Conservation (phyloP, 176 grass and related monocot species). For the Oryza longistaminata region DNA sequence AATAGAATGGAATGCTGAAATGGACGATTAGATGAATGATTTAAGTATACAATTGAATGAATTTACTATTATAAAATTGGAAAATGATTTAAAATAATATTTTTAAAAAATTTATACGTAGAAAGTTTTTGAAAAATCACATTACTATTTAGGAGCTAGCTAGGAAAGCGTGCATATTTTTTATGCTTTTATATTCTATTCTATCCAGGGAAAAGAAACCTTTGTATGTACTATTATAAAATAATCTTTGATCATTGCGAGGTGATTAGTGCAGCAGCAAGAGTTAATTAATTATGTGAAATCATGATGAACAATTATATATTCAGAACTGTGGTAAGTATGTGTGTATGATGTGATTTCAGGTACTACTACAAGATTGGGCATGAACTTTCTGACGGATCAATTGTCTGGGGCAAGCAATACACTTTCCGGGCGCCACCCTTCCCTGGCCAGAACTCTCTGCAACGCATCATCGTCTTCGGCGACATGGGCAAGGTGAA, state of each 20-base stretch:
- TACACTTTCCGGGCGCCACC: conserved; percentile 81
- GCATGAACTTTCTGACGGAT: conserved; percentile 60
- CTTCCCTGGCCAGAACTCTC: conserved; percentile 70
- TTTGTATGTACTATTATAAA: not conserved
- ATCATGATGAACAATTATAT: not conserved
- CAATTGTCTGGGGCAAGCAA: conserved; percentile 62
- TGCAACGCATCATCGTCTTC: conserved; percentile 82
- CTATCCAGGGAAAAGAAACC: too few species aligned
- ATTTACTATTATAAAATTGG: too few species aligned
- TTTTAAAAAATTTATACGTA: too few species aligned
- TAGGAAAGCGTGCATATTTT: too few species aligned
- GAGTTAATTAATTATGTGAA: not conserved
- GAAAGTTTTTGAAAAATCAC: too few species aligned
- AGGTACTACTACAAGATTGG: conserved; percentile 86
- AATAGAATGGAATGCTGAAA: too few species aligned
- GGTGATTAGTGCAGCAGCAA: not conserved
- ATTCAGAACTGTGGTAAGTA: not conserved
- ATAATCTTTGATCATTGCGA: not conserved
- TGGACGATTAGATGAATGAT: too few species aligned
- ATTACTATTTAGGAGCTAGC: too few species aligned
- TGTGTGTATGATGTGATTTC: conserved; percentile 1
- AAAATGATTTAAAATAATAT: too few species aligned
- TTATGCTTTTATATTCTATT: too few species aligned
- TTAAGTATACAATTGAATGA: too few species aligned
- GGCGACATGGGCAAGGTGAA: conserved; percentile 92